These are phyloP conservation scores for Bathelium albidoporum DNA, from an alignment of 495 filamentous ascomycete species.

Conservation along the genomic window DNA sequence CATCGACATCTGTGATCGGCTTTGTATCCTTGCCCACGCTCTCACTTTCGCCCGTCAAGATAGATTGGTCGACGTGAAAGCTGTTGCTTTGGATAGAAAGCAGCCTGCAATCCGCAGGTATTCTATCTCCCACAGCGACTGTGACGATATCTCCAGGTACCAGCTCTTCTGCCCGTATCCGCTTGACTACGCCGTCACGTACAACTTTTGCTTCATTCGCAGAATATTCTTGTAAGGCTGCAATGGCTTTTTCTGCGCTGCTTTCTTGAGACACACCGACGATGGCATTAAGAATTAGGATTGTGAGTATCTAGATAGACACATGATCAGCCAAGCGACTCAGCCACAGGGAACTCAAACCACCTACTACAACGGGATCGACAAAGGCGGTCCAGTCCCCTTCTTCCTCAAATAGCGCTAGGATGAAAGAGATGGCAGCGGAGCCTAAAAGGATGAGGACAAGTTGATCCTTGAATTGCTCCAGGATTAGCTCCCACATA, in stretches of 20 bases:
- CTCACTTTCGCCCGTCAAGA: conserved; percentile 96
- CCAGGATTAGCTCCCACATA: conserved; percentile 88
- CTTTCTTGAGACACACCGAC: conserved; percentile 98
- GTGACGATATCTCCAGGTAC: conserved; percentile 92
- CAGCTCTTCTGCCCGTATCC: conserved; percentile 85
- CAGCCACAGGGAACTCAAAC: background rate
- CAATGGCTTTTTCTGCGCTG: conserved; percentile 97
- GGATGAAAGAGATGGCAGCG: conserved; percentile 84
- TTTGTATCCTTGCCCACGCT: conserved; percentile 79
- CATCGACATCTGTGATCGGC: conserved; percentile 62
- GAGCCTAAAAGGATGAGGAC: conserved; percentile 92
- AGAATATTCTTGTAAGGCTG: conserved; percentile 96
- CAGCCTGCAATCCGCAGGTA: conserved; percentile 93
- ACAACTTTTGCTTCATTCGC: conserved; percentile 94
- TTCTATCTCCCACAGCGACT: conserved; percentile 81
- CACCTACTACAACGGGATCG: conserved; percentile 80
- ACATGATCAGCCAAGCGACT: conserved; percentile 6
- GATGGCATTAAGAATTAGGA: conserved; percentile 90
- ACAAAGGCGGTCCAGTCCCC: conserved; percentile 98
- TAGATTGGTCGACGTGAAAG: conserved; percentile 92
- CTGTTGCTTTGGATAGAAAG: conserved; percentile 91
- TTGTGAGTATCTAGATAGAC: conserved; percentile 72
- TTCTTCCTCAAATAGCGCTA: conserved; percentile 87
- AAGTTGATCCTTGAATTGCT: conserved; percentile 99
- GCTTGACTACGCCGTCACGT: conserved; percentile 61